Percentiles rank a stretch among this genome's conserved stretches.
Conservation (phyloP, 805 yeast genomes). For the Candida vartiovaarae region DNA sequence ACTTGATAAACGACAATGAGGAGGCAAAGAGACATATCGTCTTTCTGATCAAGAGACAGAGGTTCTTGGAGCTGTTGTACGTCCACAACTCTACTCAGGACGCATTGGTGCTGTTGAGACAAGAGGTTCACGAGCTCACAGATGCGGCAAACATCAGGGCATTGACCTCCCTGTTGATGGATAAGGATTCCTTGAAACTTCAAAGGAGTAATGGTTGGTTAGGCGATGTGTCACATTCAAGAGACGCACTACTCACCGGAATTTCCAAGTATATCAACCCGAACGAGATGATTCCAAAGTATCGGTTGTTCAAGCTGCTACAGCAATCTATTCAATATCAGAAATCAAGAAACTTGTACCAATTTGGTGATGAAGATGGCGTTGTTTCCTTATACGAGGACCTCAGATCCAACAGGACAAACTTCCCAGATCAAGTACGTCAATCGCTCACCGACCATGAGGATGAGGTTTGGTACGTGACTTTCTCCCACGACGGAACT, state of each 20-base stretch:
- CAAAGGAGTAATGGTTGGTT: conserved; percentile 27
- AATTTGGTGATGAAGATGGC: conserved; percentile 24
- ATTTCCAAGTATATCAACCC: conserved; percentile 44
- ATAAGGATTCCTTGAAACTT: conserved; percentile 14
- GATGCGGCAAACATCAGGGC: conserved; percentile 19
- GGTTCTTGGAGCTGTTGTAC: conserved; percentile 34
- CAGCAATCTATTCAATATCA: conserved; percentile 47
- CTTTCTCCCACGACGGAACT: conserved; percentile 71
- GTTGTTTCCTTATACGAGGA: conserved; percentile 30
- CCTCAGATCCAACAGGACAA: conserved; percentile 23
- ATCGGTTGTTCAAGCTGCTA: conserved; percentile 42
- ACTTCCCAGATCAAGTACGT: conserved; percentile 42
- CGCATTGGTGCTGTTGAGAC: conserved; percentile 33
- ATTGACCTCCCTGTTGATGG: conserved; percentile 25
- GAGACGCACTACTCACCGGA: conserved; percentile 33
- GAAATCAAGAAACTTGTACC: conserved; percentile 28
- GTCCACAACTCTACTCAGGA: conserved; percentile 23
- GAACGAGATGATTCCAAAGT: conserved; percentile 44
- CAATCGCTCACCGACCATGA: conserved; percentile 45
- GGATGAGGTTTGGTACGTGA: conserved; percentile 80
- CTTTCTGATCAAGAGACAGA: conserved; percentile 33
- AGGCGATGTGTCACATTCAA: conserved; percentile 25
- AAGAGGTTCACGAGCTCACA: conserved; percentile 28
- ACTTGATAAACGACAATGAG: conserved; percentile 13
- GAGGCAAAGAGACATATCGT: conserved; percentile 12